Percentiles rank a stretch among this genome's conserved stretches.
These are phyloP conservation scores for Aureobasidium vineae DNA, from an alignment of 2,329 filamentous ascomycete species.

Conservation along the genomic window DNA sequence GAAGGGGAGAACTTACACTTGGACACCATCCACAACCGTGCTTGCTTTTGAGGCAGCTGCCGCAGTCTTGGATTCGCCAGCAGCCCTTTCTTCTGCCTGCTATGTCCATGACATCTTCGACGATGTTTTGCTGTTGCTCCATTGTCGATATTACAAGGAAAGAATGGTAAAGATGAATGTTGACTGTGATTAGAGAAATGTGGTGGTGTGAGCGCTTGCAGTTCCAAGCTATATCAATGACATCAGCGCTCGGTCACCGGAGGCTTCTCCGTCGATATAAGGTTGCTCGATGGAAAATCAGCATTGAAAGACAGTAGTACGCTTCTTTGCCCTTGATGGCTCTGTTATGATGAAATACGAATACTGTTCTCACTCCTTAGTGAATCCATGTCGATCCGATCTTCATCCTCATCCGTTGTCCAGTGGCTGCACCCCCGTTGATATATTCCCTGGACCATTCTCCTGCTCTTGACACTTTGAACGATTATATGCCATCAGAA, in stretches of 20 bases:
- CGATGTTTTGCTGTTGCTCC: constrained; percentile 2
- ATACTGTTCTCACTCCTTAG: not conserved
- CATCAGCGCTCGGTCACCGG: constrained; percentile 3
- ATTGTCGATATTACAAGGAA: not conserved
- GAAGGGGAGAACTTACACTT: constrained; percentile 35
- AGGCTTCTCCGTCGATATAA: not conserved
- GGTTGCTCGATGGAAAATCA: not conserved
- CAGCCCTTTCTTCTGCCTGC: constrained; percentile 29
- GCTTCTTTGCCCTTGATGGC: no score
- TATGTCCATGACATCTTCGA: constrained; percentile 6
- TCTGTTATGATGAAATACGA: no score
- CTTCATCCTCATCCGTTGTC: not conserved
- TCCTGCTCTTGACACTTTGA: not conserved
- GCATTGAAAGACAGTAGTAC: no score
- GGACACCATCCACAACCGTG: constrained; percentile 48
- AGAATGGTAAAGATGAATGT: no score
- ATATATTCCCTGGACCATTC: not conserved
- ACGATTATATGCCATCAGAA: not conserved
- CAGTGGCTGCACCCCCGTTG: not conserved
- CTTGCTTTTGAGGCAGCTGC: constrained; percentile 34
- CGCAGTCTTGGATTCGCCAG: constrained; percentile 38
- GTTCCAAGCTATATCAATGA: constrained; percentile 6
- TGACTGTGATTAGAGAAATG: not conserved
- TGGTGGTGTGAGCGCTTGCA: not conserved
- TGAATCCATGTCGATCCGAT: not conserved